Evolutionary conservation across 164 flowering plant genomes (phyloP).

Genomic region (Vitis riparia): DNA sequence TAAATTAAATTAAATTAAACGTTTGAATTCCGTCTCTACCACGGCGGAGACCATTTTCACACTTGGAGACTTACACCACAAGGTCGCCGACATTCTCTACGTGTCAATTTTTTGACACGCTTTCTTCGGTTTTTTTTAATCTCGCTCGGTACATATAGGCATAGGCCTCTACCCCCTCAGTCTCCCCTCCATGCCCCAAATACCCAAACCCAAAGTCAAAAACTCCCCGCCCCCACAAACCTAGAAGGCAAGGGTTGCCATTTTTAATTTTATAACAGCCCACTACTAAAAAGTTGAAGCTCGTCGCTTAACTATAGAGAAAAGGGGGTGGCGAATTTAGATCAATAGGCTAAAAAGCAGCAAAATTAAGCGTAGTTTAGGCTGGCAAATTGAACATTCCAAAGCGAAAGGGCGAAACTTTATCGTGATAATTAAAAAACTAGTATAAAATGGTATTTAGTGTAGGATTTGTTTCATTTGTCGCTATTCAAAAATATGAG

Average conservation of each 20-base stretch:
- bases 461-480: conserved; percentile 33
- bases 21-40: conserved; percentile 28
- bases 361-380: conserved; percentile 11
- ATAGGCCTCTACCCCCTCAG: not conserved
- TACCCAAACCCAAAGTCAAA: conserved; percentile 10
- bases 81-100: conserved; percentile 24
- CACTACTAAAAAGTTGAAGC: not conserved
- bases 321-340: not conserved
- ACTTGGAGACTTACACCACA: not conserved
- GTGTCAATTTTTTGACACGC: not conserved
- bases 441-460: conserved; percentile 16
- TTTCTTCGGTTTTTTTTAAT: not conserved
- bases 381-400: conserved; percentile 22
- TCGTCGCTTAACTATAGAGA: conserved; percentile 1
- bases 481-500: conserved; percentile 24
- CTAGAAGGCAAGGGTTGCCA: too few species aligned
- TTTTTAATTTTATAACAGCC: too few species aligned
- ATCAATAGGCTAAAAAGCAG: not conserved
- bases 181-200: not conserved
- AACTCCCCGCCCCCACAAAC: not conserved
- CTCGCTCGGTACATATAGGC: too few species aligned
- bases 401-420: conserved; percentile 27
- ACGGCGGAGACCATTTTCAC: conserved; percentile 34
- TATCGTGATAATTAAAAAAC: conserved; percentile 30
- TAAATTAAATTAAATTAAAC: too few species aligned